phyloP scores from a whole-genome alignment of 371 early-diverging fungal genomes.

The Amoeboaphelidium occidentale region DNA sequence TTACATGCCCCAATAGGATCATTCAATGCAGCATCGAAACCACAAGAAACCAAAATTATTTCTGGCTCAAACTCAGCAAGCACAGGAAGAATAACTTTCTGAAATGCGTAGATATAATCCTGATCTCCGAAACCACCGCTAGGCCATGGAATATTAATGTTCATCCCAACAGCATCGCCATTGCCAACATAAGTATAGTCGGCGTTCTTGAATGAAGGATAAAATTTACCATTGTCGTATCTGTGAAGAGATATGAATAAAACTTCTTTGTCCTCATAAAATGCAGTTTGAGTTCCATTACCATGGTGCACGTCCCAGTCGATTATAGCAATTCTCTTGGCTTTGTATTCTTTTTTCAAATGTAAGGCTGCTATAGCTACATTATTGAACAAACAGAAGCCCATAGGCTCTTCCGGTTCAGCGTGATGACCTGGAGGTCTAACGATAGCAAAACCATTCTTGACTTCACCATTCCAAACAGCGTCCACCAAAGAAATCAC shows the following conservation, averaged over 20 bases:
- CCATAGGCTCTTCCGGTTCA: conserved; percentile 34
- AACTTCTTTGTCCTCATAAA: conserved; percentile 43
- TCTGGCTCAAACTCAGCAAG: conserved; percentile 56
- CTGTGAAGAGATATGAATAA: conserved; percentile 66
- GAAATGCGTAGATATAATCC: conserved; percentile 62
- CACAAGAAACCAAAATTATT: conserved; percentile 54
- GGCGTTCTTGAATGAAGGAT: conserved; percentile 39
- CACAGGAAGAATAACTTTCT: conserved; percentile 49
- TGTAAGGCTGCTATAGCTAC: conserved; percentile 53
- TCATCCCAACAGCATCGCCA: conserved; percentile 15
- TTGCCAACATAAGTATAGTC: background rate
- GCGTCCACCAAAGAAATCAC: conserved; percentile 39
- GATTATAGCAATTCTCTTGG: conserved; percentile 40
- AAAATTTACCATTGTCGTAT: conserved; percentile 40
- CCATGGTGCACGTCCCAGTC: conserved; percentile 94
- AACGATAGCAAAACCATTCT: conserved; percentile 59
- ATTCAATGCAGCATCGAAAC: conserved; percentile 68
- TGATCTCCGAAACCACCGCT: conserved; percentile 47
- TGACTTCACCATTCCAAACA: conserved; percentile 29
- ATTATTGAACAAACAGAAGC: conserved; percentile 75
- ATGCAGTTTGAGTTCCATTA: conserved; percentile 67
- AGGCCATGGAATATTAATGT: conserved; percentile 72
- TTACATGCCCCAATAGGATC: conserved; percentile 63
- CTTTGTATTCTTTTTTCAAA: conserved; percentile 16
- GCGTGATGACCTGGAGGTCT: conserved; percentile 73